A percentile compares a stretch with the other conserved stretches of the same genome.
phyloP scores from a whole-genome alignment of 306 rosid genomes.

The Cajanus cajan region DNA sequence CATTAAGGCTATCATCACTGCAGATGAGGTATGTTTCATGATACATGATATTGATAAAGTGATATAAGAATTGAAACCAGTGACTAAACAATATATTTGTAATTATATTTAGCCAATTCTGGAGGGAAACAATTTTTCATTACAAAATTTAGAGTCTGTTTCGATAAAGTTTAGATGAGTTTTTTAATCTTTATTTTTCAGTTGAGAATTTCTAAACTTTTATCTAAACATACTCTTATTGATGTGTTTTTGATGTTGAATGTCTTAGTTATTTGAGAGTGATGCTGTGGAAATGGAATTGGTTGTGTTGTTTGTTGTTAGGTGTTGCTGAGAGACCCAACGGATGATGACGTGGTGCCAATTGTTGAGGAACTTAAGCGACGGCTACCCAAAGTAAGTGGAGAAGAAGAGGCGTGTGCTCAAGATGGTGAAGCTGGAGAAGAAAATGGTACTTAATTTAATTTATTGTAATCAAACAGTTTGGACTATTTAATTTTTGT shows the following conservation, averaged over 20 bases:
- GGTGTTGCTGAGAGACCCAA: conserved; percentile 80
- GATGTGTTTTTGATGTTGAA: not conserved
- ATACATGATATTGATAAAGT: not conserved
- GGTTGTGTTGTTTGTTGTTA: conserved; percentile 9
- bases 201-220: no score
- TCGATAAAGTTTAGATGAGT: no score
- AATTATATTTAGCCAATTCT: no score
- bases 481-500: not conserved
- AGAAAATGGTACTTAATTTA: conserved; percentile 45
- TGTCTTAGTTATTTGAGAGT: not conserved
- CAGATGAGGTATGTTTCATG: conserved; percentile 56
- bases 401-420: conserved; percentile 51
- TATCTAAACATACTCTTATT: no score
- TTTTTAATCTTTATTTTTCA: no score
- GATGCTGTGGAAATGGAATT: not conserved
- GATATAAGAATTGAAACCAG: not conserved
- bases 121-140: no score
- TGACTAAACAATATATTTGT: not conserved
- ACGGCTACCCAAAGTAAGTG: conserved; percentile 44
- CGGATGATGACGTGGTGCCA: conserved; percentile 62
- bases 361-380: conserved; percentile 67
- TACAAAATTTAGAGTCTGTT: no score
- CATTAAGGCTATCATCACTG: conserved; percentile 82
- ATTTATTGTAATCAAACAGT: not conserved
- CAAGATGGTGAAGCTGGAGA: conserved; percentile 55